Percentiles rank a stretch among this genome's conserved stretches.
Conservation (phyloP, 2,329 filamentous ascomycete species). For the Aureobasidium pullulans region DNA sequence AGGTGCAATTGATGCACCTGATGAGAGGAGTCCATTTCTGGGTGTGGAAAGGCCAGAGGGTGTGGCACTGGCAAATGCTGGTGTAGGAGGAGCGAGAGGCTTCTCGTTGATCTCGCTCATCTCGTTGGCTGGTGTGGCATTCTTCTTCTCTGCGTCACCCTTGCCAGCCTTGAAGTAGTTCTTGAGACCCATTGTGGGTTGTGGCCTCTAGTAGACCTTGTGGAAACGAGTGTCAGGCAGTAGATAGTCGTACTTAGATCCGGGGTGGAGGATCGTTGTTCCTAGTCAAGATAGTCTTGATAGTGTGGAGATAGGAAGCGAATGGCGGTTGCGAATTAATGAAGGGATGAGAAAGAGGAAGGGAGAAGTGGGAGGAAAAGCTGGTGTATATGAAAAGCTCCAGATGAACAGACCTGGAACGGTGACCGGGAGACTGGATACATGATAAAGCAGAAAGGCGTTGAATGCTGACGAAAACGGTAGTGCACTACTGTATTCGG, state of each 20-base stretch:
- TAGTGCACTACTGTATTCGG: slow-evolving; percentile 13
- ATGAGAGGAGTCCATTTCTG: slow-evolving; percentile 39
- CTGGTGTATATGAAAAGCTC: slow-evolving; percentile 12
- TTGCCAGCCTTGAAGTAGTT: slow-evolving; percentile 56
- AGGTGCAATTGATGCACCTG: slow-evolving; percentile 42
- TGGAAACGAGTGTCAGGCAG: slow-evolving; percentile 6
- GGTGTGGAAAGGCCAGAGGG: slow-evolving; percentile 31
- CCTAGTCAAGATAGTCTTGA: slow-evolving; percentile 1
- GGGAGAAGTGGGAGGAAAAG: not conserved
- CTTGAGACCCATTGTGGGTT: slow-evolving; percentile 48
- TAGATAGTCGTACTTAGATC: not conserved
- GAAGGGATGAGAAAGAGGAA: slow-evolving; percentile 1
- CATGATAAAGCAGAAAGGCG: slow-evolving; percentile 14
- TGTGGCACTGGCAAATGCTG: slow-evolving; percentile 16
- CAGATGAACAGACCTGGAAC: not conserved
- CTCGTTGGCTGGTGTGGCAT: slow-evolving; percentile 15
- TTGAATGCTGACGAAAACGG: slow-evolving; percentile 15
- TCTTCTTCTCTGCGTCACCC: slow-evolving; percentile 28
- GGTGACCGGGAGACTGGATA: slow-evolving; percentile 10
- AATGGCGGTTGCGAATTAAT: slow-evolving; percentile 1
- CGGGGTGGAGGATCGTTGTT: not conserved
- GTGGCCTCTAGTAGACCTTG: slow-evolving; percentile 1
- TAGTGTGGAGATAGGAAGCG: not conserved
- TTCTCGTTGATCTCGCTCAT: slow-evolving; percentile 32
- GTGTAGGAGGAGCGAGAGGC: slow-evolving; percentile 14